Conservation (phyloP, 305 asterid species). For the Plantago coronopus region DNA sequence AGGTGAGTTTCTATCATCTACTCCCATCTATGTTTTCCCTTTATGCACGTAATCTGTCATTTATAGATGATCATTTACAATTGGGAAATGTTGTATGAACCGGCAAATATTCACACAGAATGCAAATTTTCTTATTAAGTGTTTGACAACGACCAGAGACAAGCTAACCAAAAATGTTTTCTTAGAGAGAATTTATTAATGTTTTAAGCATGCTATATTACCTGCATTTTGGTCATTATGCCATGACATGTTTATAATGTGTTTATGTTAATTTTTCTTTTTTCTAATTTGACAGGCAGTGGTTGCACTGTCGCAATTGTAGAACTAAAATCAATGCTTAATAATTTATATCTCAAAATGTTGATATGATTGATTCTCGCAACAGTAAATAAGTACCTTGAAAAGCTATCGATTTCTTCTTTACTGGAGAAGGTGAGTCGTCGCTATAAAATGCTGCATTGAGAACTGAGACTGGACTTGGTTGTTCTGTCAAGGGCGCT, state of each 20-base stretch:
- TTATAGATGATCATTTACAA: no score
- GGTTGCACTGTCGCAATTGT: conserved; percentile 9
- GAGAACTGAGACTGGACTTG: conserved; percentile 94
- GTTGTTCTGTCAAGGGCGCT: conserved; percentile 61
- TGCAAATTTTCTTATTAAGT: conserved; percentile 7
- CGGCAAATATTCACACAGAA: neutral
- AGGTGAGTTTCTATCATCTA: conserved; percentile 8
- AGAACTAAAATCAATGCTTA: conserved; percentile 10
- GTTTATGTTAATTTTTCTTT: conserved; percentile 8
- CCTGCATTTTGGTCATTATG: conserved; percentile 7
- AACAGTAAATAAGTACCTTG: conserved; percentile 52
- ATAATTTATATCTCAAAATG: conserved; percentile 10
- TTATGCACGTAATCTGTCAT: neutral
- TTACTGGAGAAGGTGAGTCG: conserved; percentile 88
- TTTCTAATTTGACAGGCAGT: conserved; percentile 6
- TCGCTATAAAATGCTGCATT: conserved; percentile 67
- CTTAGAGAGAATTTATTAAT: neutral
- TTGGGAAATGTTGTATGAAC: no score
- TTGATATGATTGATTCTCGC: conserved; percentile 17
- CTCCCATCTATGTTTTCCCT: conserved; percentile 13
- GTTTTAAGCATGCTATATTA: neutral
- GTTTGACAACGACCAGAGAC: conserved; percentile 7
- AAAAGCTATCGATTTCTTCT: conserved; percentile 61
- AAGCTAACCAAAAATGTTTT: no score
- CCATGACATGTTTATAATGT: conserved; percentile 10